Base-by-base conservation (phyloP, 2,329 filamentous ascomycete genomes). In the Karstenula rhodostoma region DNA sequence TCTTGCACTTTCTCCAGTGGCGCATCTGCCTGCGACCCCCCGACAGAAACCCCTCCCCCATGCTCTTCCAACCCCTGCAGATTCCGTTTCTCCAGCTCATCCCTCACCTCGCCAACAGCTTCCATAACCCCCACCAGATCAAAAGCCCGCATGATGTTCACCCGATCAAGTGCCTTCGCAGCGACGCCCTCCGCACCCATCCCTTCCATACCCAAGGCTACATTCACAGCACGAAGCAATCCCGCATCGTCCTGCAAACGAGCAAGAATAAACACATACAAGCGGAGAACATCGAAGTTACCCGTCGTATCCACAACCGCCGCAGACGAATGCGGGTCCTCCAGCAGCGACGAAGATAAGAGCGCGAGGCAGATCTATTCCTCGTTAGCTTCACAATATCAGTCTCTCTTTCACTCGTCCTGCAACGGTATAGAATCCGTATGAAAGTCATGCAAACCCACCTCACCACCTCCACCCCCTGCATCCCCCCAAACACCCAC, bases 81-180 rank as follows among this genome's bases (percentile, higher is more conserved):
- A 6, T 4, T 35, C 23, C 33, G 37, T 8, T 58, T 62, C 49
- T 76, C 72, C 6, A 82, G 58, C 1, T 56, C 72, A n/a, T 78
- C 77, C 29, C 75, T 67, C 37, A 84, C 61, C 67, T 85, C 83
- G 0, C 65, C 67, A 3, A 84, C 61, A 10, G 79, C 80, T 62
- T 85, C 83, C 10, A 75, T 70, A 27, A 85, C 63, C 0, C 83
- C 83, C 9, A 79, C 75, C 42, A 82, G 77, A 64, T 85, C 82
- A 64, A 85, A 85, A 0, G 83, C 80, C 4, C 83, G 77, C 77
- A 83, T 82, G 29, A 85, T 81, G 61, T 77, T 78, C 3, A 85
- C 75, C 1, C 79, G 68, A 27, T 81, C 81, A 0, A 85, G 74
- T 4, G 79, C 58, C 19, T 63, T 65, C 2, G 75, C 70, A 10